Evolutionary conservation across 2,329 filamentous ascomycete species (phyloP).

Genomic region (Fusarium sacchari): DNA sequence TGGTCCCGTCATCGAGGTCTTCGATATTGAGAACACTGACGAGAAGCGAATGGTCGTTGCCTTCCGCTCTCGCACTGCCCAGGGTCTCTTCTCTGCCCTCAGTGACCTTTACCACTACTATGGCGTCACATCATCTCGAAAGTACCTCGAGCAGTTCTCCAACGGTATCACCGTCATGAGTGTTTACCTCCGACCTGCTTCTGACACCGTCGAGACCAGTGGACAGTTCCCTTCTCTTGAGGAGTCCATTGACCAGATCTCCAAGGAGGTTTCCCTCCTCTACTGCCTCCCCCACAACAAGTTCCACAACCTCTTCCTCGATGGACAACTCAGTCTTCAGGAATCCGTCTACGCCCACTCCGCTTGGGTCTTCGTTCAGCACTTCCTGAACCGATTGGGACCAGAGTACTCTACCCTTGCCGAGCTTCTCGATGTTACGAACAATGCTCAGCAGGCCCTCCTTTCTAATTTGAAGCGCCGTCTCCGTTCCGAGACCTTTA

Average conservation of each 20-base stretch:
- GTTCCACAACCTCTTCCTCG: constrained; percentile 89
- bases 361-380: constrained; percentile 96
- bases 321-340: constrained; percentile 87
- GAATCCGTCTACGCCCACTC: constrained; percentile 98
- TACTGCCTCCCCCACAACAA: constrained; percentile 99
- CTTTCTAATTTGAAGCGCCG: constrained; percentile 95
- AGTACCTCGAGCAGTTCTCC: constrained; percentile 98
- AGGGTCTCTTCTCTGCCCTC: constrained; percentile 93
- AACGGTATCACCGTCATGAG: constrained; percentile 98
- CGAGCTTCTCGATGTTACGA: constrained; percentile 80
- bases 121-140: constrained; percentile 92
- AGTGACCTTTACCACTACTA: constrained; percentile 99
- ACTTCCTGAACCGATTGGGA: constrained; percentile 95
- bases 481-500: constrained; percentile 95
- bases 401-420: constrained; percentile 91
- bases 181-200: constrained; percentile 84
- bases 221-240: constrained; percentile 75
- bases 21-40: constrained; percentile 88
- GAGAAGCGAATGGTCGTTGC: constrained; percentile 96
- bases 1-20: constrained; percentile 97
- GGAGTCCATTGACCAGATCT: constrained; percentile 97
- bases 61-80: constrained; percentile 91
- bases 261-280: constrained; percentile 95
- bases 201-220: constrained; percentile 56
- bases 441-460: constrained; percentile 86